Evolutionary conservation across 1,139 yeast genomes (phyloP).

Genomic region (Blastobotrys arbuscula): DNA sequence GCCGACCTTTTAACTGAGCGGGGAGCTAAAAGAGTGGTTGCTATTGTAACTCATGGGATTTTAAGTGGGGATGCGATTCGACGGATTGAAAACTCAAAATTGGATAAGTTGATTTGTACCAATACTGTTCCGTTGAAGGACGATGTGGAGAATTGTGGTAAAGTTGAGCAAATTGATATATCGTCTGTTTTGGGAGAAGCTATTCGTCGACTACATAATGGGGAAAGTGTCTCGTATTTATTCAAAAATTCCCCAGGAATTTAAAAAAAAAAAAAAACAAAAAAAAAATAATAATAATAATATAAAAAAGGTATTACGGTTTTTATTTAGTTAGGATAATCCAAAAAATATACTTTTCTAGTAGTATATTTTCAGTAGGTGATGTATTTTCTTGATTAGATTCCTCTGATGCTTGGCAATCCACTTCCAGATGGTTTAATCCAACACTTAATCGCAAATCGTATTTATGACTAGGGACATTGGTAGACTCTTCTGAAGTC

Average conservation of each 20-base stretch:
- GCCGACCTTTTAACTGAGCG: conserved; percentile 80
- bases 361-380: neutral
- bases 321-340: conserved; percentile 6
- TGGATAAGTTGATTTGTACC: conserved; percentile 81
- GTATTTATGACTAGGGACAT: conserved; percentile 16
- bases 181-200: conserved; percentile 80
- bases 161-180: conserved; percentile 77
- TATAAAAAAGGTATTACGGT: neutral
- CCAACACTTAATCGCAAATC: conserved; percentile 28
- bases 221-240: conserved; percentile 90
- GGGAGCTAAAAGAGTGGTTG: conserved; percentile 79
- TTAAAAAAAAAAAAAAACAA: neutral
- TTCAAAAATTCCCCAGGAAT: conserved; percentile 64
- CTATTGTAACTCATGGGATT: conserved; percentile 94
- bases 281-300: neutral
- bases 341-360: conserved; percentile 11
- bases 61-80: conserved; percentile 80
- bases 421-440: conserved; percentile 28
- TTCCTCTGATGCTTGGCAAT: conserved; percentile 9
- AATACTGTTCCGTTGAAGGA: conserved; percentile 89
- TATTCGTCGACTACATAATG: conserved; percentile 91
- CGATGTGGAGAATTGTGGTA: conserved; percentile 60
- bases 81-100: conserved; percentile 68
- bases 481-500: conserved; percentile 25
- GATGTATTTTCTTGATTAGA: conserved; percentile 1